Base-by-base conservation (phyloP, 2,329 filamentous ascomycete species). In the Colletotrichum falcatum region DNA sequence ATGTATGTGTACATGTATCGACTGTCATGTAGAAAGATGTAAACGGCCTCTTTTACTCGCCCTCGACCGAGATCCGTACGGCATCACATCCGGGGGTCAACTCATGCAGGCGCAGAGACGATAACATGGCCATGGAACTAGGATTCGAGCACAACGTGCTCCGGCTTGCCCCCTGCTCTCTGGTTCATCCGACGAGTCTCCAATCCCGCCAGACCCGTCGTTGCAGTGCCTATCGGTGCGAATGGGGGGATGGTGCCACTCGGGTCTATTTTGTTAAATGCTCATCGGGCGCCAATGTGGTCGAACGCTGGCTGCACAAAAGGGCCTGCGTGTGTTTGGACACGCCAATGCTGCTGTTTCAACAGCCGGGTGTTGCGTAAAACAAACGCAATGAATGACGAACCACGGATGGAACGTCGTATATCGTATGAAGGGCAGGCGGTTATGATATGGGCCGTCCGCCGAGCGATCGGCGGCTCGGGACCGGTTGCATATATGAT, bases 1-100 rank as follows among this genome's bases (percentile, higher is more conserved):
- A n/a, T 51, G 53, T 61, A 51, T 51, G 53, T 61, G 62, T 70
- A 65, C 16, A 66, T 42, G 55, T 60, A 37, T 55, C 39, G 28
- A 48, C 56, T 23, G 42, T 28, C n/a, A n/a, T n/a, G n/a, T 49
- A 56, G 39, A 53, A 16, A 42, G 23, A 64, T n/a, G 23, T 56
- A 26, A 56, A 39, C 35, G 61, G 20, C 61, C 53, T 42, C 12
- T 54, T 46, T 65, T 42, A 53, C 18, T 54, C 20, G 30, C 30
- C 33, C 11, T 55, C 28, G 28, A 2, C 51, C 30, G 18, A 54
- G 51, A 54, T 28, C 18, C 26, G 42, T 9, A 26, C 20, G 18
- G n/a, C 46, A 23, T 16, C 37, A 7, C 37, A 33, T 33, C 7
- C 7, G 30, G 30, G 30, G 30, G 30, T 7, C 30, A 44, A 9